Evolutionary conservation across 768 basidiomycete species (phyloP), one percentile per base, ranked within the genome.

Genomic region (Amanita molliuscula): DNA sequence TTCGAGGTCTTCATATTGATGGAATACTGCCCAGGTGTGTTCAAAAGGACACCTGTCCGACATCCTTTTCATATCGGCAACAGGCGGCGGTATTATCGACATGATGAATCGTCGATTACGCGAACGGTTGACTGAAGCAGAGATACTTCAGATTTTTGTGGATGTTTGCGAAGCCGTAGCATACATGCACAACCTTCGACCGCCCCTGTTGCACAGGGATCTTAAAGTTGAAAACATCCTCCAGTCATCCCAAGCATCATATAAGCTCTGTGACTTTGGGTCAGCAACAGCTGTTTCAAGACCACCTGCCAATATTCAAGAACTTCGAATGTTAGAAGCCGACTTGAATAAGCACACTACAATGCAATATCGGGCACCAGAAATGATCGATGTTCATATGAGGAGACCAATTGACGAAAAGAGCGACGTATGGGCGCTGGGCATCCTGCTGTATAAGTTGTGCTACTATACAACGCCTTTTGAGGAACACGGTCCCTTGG

Each of bases 401-500:
- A 76, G 89, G 54, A 75, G 88, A 51, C 84, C 88, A 1, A 77
- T 93, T 29, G 91, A 93, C 61, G 91, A 94, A 65, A 95, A 93
- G 69, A 88, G 86, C 64, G 95, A 99, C 59, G 85, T 99, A 0
- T 99, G 96, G 96, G 96, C 96, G 0, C 75, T 99, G 20, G 96
- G 95, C 20, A 93, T 98, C 13, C 70, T 99, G 53, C 75, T 99
- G 11, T 99, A 97, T 73, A 99, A 98, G 71, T 79, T 99, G 11
- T 98, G 96, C 65, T 99, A 97, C 68, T 99, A 99, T 65, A 99
- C 94, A 0, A 99, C 96, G 0, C 96, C 96, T 0, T 99, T 99
- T 60, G 96, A 99, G 65, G 95, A 97, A 61, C 93, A 97, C 58
- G 95, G 95, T 0, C 88, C 91, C 2, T 70, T 99, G 46, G 96